Evolutionary conservation across 148 eudicot genomes (phyloP), one percentile per base, ranked within the genome.

Genomic region (Rhododendron vialii): DNA sequence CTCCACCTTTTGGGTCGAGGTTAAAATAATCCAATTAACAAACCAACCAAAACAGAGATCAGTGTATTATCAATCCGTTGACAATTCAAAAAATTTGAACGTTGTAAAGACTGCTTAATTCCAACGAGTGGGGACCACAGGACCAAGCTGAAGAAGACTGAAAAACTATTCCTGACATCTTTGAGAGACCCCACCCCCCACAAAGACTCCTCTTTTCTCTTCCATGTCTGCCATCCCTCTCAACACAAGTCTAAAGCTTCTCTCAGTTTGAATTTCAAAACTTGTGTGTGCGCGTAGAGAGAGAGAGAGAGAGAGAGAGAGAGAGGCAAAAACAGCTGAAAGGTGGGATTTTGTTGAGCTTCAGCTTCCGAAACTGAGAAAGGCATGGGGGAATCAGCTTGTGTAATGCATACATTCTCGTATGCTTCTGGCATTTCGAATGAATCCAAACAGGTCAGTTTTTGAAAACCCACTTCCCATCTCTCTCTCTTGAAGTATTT

Each of bases 341-440:
- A 69, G 57, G 73, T 69, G 26, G 61, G 18, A 13, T 71, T 48
- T 67, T 73, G 20, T 50, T 33, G 47, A 48, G 65, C 47, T 83
- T 83, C 57, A 48, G 79, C 47, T 83, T 69, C 78, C 11, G 26
- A 26, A 47, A 82, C 30, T 36, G 71, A 43, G 77, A 67, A 71
- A 84, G 65, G 80, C 47, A 85, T 85, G 86, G 86, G 82, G 41
- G 86, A 85, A 35, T 85, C 82, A 76, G 86, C 86, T 85, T 85
- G 86, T 77, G 53, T 85, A 20, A 53, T 85, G 86, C 82, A 76
- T 33, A 9, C 86, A 57, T 77, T 75, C 86, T 75, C 81, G 3
- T 77, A 76, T 57, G 36, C 82, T 50, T 30, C 80, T 71, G 45
- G 67, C 80, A 48, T 71, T 8, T 71, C 80, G 59, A 38, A 57